Evolutionary conservation across 169 alveolate species (phyloP).

Genomic region (Babesia bigemina): DNA sequence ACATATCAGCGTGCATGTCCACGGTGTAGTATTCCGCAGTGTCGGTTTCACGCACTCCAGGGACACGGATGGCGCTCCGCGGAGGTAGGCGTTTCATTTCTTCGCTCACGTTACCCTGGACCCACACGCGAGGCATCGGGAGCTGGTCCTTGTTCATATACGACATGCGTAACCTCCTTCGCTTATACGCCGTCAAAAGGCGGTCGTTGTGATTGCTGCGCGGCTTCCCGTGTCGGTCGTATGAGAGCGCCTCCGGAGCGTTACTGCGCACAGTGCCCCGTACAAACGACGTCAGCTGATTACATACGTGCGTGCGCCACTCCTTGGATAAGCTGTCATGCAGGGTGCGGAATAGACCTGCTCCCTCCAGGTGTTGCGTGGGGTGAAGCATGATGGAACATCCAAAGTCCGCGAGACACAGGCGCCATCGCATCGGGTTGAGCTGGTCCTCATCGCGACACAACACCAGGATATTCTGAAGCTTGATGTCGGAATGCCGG

Average conservation of each 20-base stretch:
- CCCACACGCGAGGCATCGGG: conserved; percentile 24
- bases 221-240: conserved; percentile 57
- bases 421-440: conserved; percentile 76
- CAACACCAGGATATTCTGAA: conserved; percentile 74
- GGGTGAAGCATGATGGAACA: conserved; percentile 70
- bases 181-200: conserved; percentile 19
- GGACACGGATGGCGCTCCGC: background rate
- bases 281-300: conserved; percentile 52
- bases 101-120: background rate
- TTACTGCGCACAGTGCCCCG: conserved; percentile 63
- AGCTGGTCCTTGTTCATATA: background rate
- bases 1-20: conserved; percentile 55
- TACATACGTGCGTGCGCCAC: conserved; percentile 36
- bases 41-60: conserved; percentile 25
- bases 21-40: conserved; percentile 43
- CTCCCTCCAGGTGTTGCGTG: conserved; percentile 54
- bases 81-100: background rate
- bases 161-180: background rate
- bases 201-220: conserved; percentile 55
- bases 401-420: conserved; percentile 79
- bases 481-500: conserved; percentile 76
- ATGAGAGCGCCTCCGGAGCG: conserved; percentile 66
- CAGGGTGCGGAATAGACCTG: conserved; percentile 15
- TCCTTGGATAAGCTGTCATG: conserved; percentile 42
- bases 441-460: conserved; percentile 59